These are phyloP conservation scores for Ajuga reptans DNA, from an alignment of 305 asterid genomes.

Conservation along the genomic window DNA sequence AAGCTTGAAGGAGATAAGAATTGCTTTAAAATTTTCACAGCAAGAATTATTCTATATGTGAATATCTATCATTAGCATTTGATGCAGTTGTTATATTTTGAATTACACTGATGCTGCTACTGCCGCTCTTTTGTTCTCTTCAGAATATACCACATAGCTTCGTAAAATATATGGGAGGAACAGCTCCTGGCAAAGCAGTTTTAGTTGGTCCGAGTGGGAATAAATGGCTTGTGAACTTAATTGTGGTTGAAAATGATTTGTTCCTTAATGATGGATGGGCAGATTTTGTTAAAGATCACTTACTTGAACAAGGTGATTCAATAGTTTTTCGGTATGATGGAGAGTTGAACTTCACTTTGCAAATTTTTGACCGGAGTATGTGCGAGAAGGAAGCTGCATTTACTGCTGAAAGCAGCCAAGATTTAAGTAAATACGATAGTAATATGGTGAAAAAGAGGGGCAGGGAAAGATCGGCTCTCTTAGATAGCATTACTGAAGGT, in stretches of 20 bases:
- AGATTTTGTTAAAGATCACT: conserved; percentile 65
- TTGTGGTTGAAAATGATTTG: conserved; percentile 39
- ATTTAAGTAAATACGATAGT: conserved; percentile 29
- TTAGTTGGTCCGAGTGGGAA: conserved; percentile 79
- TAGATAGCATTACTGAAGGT: conserved; percentile 42
- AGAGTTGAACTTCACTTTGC: conserved; percentile 59
- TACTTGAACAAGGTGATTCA: conserved; percentile 60
- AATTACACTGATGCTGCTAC: conserved; percentile 7
- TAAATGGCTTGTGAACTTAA: conserved; percentile 50
- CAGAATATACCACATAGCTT: conserved; percentile 73
- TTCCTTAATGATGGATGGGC: conserved; percentile 64
- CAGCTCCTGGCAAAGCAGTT: conserved; percentile 37
- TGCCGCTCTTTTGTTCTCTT: conserved; percentile 12
- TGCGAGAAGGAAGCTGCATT: conserved; percentile 75
- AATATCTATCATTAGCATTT: not conserved
- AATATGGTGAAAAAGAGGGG: conserved; percentile 45
- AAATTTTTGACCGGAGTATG: conserved; percentile 55
- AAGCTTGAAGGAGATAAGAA: not conserved
- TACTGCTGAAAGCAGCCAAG: conserved; percentile 53
- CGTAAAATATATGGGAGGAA: conserved; percentile 45
- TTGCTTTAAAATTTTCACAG: not conserved
- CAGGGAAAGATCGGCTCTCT: conserved; percentile 43
- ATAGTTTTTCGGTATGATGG: conserved; percentile 76
- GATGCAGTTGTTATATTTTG: conserved; percentile 6
- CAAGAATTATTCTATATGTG: not conserved